Base-by-base conservation (phyloP, 331 rosid genomes). In the Dryas integrifolia region DNA sequence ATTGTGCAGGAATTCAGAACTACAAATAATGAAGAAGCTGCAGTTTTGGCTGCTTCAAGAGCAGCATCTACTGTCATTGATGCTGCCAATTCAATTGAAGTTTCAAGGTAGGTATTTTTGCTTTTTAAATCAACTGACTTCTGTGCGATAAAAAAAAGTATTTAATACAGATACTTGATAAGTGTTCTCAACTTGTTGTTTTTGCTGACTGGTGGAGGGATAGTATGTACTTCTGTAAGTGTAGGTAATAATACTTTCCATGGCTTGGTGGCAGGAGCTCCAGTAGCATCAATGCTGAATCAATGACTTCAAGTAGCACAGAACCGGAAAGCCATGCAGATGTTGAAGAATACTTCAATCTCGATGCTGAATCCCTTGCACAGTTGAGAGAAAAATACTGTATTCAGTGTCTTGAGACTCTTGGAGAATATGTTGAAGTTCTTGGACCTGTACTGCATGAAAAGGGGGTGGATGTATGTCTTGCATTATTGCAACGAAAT, bases 381-480 rank as follows among this genome's bases (percentile, higher is more conserved):
- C 81, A 83, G 77, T 76, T 88, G 80, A 88, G 98, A 75, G 98
- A 95, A 87, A 92, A 90, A 79, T 92, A 83, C 72, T 95, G 99
- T 86, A 88, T 95, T 75, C 99, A 92, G 80, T 95, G 99, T 74
- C 98, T 95, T 50, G 96, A 86, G 83, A 82, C 77, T 67, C 97
- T 95, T 67, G 99, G 99, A 70, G 97, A 90, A 70, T 95, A 95
- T 83, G 98, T 95, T 13, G 99, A 95, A 81, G 99, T 90, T 79
- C 98, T 95, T 79, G 98, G 98, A 21, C 99, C 99, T 72, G 99
- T 95, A 72, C 82, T 95, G 76, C 98, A 89, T 18, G 98, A 95
- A 72, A 95, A 92, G 72, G 99, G 98, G 59, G 92, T 95, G 49
- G 99, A 95, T 63, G 99, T 90, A 57, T 95, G 99, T 73, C 92